Conservation (phyloP, 2,329 filamentous ascomycete species). For the Exserohilum rostratum region DNA sequence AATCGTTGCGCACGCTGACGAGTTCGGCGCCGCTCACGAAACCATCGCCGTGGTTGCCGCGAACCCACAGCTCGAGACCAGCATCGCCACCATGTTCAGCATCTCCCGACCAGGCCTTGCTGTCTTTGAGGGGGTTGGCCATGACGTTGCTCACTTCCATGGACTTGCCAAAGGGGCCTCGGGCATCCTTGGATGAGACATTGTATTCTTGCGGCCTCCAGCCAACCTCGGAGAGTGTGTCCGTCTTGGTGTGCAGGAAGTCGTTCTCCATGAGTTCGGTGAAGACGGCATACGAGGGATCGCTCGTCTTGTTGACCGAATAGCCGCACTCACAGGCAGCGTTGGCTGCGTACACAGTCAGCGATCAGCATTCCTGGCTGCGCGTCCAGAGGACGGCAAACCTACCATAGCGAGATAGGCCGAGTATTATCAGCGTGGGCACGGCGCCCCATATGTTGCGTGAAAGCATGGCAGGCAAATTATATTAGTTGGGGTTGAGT, state of each 20-base stretch:
- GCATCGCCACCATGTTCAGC: constrained; percentile 53
- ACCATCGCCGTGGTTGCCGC: constrained; percentile 49
- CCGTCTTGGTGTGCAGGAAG: constrained; percentile 64
- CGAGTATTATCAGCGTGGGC: constrained; percentile 39
- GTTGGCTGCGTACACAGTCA: constrained; percentile 28
- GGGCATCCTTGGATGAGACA: constrained; percentile 61
- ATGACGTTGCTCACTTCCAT: constrained; percentile 65
- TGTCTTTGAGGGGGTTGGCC: constrained; percentile 56
- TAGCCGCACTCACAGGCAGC: constrained; percentile 77
- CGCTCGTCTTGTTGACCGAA: constrained; percentile 57
- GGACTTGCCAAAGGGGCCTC: constrained; percentile 70
- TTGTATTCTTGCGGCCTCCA: constrained; percentile 74
- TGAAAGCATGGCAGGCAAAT: constrained; percentile 22
- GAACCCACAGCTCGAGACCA: constrained; percentile 48
- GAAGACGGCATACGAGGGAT: constrained; percentile 58
- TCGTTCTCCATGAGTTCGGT: constrained; percentile 75
- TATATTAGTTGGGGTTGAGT: constrained; percentile 28
- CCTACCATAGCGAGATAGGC: constrained; percentile 41
- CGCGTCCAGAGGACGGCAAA: constrained; percentile 7
- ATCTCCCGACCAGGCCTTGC: constrained; percentile 53
- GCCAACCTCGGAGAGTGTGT: constrained; percentile 54
- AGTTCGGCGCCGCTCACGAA: constrained; percentile 69
- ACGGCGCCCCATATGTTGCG: constrained; percentile 29
- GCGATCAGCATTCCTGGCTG: neutral
- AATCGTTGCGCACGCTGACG: constrained; percentile 64